Base-by-base conservation (phyloP, 2,329 filamentous ascomycete genomes). In the Fusarium nodosum region DNA sequence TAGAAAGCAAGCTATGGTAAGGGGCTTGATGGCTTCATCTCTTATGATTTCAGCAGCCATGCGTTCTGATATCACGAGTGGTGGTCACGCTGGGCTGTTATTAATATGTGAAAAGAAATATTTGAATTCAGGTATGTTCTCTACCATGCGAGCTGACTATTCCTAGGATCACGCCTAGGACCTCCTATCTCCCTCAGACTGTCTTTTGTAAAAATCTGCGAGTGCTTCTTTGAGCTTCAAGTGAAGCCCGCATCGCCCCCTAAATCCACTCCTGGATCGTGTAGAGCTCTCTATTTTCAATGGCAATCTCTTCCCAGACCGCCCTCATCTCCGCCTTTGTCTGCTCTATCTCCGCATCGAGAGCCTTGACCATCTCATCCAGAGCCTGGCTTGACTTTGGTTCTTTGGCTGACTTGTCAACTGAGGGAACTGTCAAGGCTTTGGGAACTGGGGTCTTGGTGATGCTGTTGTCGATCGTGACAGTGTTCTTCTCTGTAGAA, bases 41-140 rank as follows among this genome's bases (percentile, higher is more conserved):
- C 20, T 42, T 18, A 18, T 44, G 22, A 18, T 44, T 9, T 44
- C 16, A 28, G 22, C 24, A 28, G 24, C 24, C 16, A 44, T 18
- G 9, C 26, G 26, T 26, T 44, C 22, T 28, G 13, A 9, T 28
- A 44, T 44, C 41, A 26, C 8, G 13, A 44, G 11, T 24, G 13
- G 20, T 42, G 20, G 39, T 42, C 22, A 42, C 9, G 8, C 13
- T 42, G 39, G 16, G 15, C 16, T 5, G 24, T 8, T 18, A 18
- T 26, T 16, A 28, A 44, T 28, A 7, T 18, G 41, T 44, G 22
- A 28, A 44, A 44, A 44, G 41, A 18, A 74, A 51, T 48, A 61
- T 71, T 34, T 64, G 69, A 71, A 62, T 58, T 13, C 50, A 61
- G 73, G 74, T 76, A 68, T 63, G 74, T 76, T 39, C 61, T 52